phyloP scores from a whole-genome alignment of 345 rosid species.

The Lepidium sativum region DNA sequence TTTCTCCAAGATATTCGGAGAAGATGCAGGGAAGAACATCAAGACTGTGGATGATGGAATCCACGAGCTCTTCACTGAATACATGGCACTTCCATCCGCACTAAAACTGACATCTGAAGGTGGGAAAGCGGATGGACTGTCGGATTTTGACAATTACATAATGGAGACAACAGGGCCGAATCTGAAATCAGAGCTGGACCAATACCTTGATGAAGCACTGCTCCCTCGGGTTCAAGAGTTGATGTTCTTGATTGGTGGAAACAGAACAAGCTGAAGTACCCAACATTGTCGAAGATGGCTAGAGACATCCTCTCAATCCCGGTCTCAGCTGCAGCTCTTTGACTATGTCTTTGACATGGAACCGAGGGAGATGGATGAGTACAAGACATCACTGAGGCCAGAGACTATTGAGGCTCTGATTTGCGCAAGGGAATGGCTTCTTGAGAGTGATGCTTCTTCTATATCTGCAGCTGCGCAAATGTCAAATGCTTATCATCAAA shows the following conservation, averaged over 20 bases:
- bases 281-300: conserved; percentile 83
- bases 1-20: conserved; percentile 69
- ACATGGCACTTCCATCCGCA: conserved; percentile 63
- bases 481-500: conserved; percentile 43
- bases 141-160: conserved; percentile 71
- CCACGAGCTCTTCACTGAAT: conserved; percentile 76
- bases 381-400: conserved; percentile 64
- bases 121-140: conserved; percentile 54
- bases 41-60: conserved; percentile 78
- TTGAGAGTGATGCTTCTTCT: conserved; percentile 22
- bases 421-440: conserved; percentile 88
- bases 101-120: conserved; percentile 57
- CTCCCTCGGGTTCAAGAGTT: conserved; percentile 66
- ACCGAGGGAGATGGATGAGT: conserved; percentile 54
- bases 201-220: conserved; percentile 75
- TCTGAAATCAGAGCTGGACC: conserved; percentile 79
- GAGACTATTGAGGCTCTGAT: conserved; percentile 85
- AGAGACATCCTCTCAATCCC: conserved; percentile 65
- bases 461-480: conserved; percentile 19
- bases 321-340: conserved; percentile 44
- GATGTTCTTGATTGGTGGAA: conserved; percentile 92
- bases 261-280: conserved; percentile 72
- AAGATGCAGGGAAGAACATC: conserved; percentile 50
- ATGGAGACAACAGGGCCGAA: conserved; percentile 66
- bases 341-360: conserved; percentile 51